A percentile compares a stretch with the other conserved stretches of the same genome.
These are phyloP conservation scores for Clavispora vitiphila DNA, from an alignment of 805 yeast species.

Conservation along the genomic window DNA sequence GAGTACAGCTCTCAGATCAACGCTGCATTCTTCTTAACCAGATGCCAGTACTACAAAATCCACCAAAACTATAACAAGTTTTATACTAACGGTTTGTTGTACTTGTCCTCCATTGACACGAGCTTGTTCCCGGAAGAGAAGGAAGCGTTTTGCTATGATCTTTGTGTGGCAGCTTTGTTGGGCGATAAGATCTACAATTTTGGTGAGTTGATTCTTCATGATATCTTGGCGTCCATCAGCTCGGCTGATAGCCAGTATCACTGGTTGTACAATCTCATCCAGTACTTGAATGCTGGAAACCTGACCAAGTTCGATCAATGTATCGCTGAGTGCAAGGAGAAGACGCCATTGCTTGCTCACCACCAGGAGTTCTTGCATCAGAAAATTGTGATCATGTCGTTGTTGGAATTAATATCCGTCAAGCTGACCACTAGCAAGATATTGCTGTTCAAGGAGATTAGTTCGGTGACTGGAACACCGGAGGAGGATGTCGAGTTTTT, in stretches of 20 bases:
- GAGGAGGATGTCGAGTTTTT: conserved; percentile 81
- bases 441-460: conserved; percentile 67
- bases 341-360: conserved; percentile 51
- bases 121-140: conserved; percentile 35
- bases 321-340: conserved; percentile 31
- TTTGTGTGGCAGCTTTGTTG: conserved; percentile 78
- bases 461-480: conserved; percentile 58
- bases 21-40: conserved; percentile 78
- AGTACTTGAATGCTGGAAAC: conserved; percentile 74
- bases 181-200: conserved; percentile 93
- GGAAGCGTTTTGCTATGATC: conserved; percentile 58
- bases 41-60: conserved; percentile 68
- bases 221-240: conserved; percentile 54
- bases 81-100: conserved; percentile 77
- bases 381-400: conserved; percentile 87
- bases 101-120: conserved; percentile 64
- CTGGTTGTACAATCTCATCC: conserved; percentile 71
- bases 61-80: conserved; percentile 75
- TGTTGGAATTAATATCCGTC: conserved; percentile 79
- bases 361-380: conserved; percentile 71
- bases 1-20: conserved; percentile 51
- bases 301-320: conserved; percentile 57
- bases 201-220: conserved; percentile 91
- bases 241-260: conserved; percentile 41
- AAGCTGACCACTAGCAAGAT: conserved; percentile 71